These are phyloP conservation scores for Panicum virgatum DNA, from an alignment of 202 grass and related monocot species.

Conservation along the genomic window DNA sequence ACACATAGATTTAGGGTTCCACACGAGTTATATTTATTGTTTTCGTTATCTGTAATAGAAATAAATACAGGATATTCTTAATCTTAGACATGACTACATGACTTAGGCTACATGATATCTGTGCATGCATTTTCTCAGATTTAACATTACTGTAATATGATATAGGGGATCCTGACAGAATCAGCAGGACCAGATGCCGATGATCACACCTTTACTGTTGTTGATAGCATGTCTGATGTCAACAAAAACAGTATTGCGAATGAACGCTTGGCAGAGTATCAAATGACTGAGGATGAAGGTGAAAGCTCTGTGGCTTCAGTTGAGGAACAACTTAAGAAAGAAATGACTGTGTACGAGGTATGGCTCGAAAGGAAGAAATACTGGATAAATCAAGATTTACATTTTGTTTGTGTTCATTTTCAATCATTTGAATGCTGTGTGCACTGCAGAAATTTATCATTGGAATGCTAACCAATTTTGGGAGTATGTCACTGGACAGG, in stretches of 20 bases:
- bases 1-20: slow-evolving; percentile 6
- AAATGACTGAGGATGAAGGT: slow-evolving; percentile 83
- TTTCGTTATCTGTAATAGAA: neutral
- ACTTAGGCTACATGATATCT: slow-evolving; percentile 5
- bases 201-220: slow-evolving; percentile 78
- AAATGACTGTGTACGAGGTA: slow-evolving; percentile 99
- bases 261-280: slow-evolving; percentile 55
- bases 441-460: slow-evolving; percentile 90
- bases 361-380: neutral
- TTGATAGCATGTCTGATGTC: slow-evolving; percentile 70
- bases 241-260: slow-evolving; percentile 62
- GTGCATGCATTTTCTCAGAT: neutral
- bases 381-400: neutral
- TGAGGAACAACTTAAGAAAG: slow-evolving; percentile 93
- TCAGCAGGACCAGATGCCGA: slow-evolving; percentile 64
- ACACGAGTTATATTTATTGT: neutral
- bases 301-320: slow-evolving; percentile 90
- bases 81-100: slow-evolving; percentile 13
- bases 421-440: neutral
- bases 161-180: slow-evolving; percentile 81
- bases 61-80: slow-evolving; percentile 8
- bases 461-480: slow-evolving; percentile 95
- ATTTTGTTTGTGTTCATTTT: neutral
- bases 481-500: slow-evolving; percentile 83
- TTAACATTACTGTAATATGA: slow-evolving; percentile 17